phyloP scores from a whole-genome alignment of 129 eudicot genomes.

The Flaveria trinervia region DNA sequence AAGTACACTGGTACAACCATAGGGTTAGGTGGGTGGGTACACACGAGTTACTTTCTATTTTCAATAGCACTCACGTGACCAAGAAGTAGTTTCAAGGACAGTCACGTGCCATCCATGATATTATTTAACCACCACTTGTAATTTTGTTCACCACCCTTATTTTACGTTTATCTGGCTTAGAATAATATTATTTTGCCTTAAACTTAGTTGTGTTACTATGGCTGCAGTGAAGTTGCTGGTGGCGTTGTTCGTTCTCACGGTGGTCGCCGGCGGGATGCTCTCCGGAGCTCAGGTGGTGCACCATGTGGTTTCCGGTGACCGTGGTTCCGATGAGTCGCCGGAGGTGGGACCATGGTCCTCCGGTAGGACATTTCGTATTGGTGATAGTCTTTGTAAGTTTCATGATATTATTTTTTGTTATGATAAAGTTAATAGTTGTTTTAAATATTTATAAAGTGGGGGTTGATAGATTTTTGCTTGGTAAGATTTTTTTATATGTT shows the following conservation, averaged over 20 bases:
- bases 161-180: not conserved
- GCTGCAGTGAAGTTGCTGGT: constrained; percentile 28
- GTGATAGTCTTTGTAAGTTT: constrained; percentile 38
- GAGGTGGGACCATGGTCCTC: constrained; percentile 35
- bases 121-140: constrained; percentile 27
- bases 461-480: not conserved
- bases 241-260: constrained; percentile 24
- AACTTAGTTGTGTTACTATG: constrained; percentile 15
- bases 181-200: too few species aligned
- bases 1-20: not conserved
- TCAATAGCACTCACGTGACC: constrained; percentile 27
- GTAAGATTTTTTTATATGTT: not conserved
- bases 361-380: constrained; percentile 29
- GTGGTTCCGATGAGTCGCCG: constrained; percentile 19
- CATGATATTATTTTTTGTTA: not conserved
- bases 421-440: too few species aligned
- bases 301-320: constrained; percentile 31
- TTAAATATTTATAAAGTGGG: not conserved
- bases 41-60: not conserved
- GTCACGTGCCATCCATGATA: constrained; percentile 25
- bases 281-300: constrained; percentile 36
- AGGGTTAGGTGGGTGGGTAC: not conserved
- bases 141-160: not conserved
- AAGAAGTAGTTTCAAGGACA: constrained; percentile 6
- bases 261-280: constrained; percentile 22